phyloP scores from a whole-genome alignment of 2,329 filamentous ascomycete genomes.

The Exophiala alcalophila region DNA sequence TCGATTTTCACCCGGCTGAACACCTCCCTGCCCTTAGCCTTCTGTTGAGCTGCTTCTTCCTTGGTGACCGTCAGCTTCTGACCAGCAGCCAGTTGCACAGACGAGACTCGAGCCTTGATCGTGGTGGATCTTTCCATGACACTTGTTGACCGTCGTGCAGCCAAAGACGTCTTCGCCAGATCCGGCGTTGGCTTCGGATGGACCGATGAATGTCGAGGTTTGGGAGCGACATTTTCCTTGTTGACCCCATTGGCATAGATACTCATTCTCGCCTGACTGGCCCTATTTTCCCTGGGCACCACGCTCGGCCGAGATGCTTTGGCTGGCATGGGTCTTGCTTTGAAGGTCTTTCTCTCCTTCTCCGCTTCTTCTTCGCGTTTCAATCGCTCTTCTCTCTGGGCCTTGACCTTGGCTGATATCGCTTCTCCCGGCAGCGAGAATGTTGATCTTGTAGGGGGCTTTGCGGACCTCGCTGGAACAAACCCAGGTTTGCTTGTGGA shows the following conservation, averaged over 20 bases:
- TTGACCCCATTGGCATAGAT: conserved; percentile 26
- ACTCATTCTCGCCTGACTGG: conserved; percentile 45
- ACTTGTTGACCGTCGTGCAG: conserved; percentile 21
- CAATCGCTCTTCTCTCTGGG: conserved; percentile 48
- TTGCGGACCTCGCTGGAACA: conserved; percentile 51
- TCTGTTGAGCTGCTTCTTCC: conserved; percentile 28
- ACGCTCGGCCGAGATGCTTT: conserved; percentile 37
- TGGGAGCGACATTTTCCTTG: conserved; percentile 29
- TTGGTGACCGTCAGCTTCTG: conserved; percentile 26
- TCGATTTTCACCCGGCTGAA: conserved; percentile 31
- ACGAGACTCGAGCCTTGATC: conserved; percentile 21
- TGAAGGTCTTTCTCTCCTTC: conserved; percentile 42
- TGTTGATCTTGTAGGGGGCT: conserved; percentile 49
- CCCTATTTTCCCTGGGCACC: conserved; percentile 44
- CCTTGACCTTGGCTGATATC: conserved; percentile 53
- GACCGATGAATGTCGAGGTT: conserved; percentile 17
- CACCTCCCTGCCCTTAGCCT: conserved; percentile 33
- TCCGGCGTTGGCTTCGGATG: conserved; percentile 10
- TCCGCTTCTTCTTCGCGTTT: conserved; percentile 43
- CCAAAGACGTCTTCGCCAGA: conserved; percentile 18
- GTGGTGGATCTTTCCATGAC: conserved; percentile 8
- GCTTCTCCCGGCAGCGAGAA: conserved; percentile 55
- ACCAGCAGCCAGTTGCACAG: conserved; percentile 16
- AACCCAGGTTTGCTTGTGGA: conserved; percentile 48
- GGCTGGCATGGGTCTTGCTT: conserved; percentile 43